Percentiles rank a stretch among this genome's conserved stretches.
Evolutionary conservation across 164 flowering plant genomes (phyloP).

Genomic region (Cinnamomum micranthum): DNA sequence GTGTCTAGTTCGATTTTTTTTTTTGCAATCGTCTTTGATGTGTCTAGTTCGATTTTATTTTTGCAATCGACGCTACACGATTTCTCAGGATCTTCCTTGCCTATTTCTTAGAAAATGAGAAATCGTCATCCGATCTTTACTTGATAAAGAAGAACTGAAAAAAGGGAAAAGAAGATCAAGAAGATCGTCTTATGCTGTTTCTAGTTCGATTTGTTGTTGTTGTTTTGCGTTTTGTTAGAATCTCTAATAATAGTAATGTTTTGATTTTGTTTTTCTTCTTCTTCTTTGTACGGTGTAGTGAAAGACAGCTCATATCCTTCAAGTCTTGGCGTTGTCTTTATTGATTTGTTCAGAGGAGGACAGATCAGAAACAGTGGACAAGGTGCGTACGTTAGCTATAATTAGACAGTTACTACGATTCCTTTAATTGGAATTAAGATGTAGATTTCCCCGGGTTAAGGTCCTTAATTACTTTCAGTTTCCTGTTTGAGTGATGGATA

Average conservation of each 20-base stretch:
- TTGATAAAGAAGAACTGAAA: not conserved
- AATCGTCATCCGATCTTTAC: too few relatives aligned
- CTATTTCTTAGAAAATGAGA: too few relatives aligned
- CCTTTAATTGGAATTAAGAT: not conserved
- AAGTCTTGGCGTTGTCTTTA: not conserved
- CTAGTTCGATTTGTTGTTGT: not conserved
- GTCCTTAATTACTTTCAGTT: too few relatives aligned
- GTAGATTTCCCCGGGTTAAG: not conserved
- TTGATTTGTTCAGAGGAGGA: not conserved
- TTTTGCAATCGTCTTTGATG: too few relatives aligned
- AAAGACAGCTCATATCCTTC: constrained; percentile 8
- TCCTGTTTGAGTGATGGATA: not conserved
- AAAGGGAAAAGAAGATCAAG: not conserved
- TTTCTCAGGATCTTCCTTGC: too few relatives aligned
- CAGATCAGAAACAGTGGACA: constrained; percentile 1
- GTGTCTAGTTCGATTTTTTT: too few relatives aligned
- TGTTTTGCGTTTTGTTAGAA: too few relatives aligned
- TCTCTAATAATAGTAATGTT: too few relatives aligned
- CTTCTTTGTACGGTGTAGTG: not conserved
- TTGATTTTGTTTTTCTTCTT: not conserved
- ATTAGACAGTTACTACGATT: not conserved
- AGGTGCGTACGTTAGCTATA: not conserved
- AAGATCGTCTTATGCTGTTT: not conserved
- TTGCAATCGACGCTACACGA: too few relatives aligned
- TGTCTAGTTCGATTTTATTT: too few relatives aligned